These are phyloP conservation scores for Hamigera avellanea DNA, from an alignment of 495 filamentous ascomycete species.

Conservation along the genomic window DNA sequence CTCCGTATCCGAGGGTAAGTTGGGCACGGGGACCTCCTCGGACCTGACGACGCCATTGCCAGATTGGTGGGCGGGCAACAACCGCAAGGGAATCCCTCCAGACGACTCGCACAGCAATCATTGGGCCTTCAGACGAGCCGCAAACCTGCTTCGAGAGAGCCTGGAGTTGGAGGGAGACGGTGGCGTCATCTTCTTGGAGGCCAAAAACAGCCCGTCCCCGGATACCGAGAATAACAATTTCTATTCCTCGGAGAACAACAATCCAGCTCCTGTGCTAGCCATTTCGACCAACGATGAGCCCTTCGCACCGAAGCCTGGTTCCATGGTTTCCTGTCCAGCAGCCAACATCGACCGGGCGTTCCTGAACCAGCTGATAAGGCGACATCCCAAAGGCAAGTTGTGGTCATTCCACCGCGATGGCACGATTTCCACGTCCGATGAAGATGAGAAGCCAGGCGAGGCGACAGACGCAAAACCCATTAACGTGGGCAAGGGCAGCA, in stretches of 20 bases:
- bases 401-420: constrained; percentile 52
- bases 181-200: constrained; percentile 45
- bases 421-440: constrained; percentile 28
- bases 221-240: constrained; percentile 25
- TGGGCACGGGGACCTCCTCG: constrained; percentile 10
- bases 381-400: constrained; percentile 51
- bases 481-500: constrained; percentile 27
- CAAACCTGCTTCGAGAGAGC: constrained; percentile 45
- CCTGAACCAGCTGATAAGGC: constrained; percentile 39
- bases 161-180: constrained; percentile 38
- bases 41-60: constrained; percentile 22
- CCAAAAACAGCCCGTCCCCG: constrained; percentile 16
- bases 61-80: constrained; percentile 25
- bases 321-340: constrained; percentile 19
- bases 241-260: constrained; percentile 14
- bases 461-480: constrained; percentile 3
- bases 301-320: constrained; percentile 24
- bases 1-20: constrained; percentile 19
- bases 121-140: constrained; percentile 42
- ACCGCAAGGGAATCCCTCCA: constrained; percentile 18
- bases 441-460: constrained; percentile 20
- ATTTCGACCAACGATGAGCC: constrained; percentile 28
- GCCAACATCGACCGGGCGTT: constrained; percentile 29
- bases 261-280: constrained; percentile 24
- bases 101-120: constrained; percentile 30